phyloP scores from a whole-genome alignment of 768 basidiomycete genomes.

The Hypholoma fasciculare region DNA sequence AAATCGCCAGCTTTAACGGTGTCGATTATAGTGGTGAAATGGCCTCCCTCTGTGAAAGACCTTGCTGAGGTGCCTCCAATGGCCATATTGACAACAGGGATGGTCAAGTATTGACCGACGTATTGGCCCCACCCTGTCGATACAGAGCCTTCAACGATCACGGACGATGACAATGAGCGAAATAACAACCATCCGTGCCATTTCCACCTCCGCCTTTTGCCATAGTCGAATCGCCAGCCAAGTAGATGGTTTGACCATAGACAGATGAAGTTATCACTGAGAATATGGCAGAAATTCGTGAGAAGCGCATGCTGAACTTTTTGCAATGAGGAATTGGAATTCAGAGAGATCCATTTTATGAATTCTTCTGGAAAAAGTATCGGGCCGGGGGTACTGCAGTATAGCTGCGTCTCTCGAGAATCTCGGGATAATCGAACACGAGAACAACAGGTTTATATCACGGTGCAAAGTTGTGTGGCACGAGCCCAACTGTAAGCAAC shows the following conservation, averaged over 20 bases:
- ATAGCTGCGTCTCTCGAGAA: neutral
- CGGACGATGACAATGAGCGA: neutral
- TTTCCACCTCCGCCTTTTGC: constrained; percentile 37
- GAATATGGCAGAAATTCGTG: neutral
- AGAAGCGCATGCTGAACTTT: neutral
- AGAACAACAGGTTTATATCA: no score
- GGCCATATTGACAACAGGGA: constrained; percentile 46
- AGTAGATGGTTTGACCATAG: constrained; percentile 37
- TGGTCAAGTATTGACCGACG: constrained; percentile 37
- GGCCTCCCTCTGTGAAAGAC: constrained; percentile 48
- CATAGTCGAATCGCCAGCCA: constrained; percentile 48
- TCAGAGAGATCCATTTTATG: no score
- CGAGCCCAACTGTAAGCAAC: neutral
- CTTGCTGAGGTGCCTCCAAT: constrained; percentile 47
- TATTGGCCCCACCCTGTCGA: constrained; percentile 45
- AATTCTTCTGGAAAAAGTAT: no score
- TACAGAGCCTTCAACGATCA: neutral
- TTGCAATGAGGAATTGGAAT: neutral
- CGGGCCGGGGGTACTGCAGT: no score
- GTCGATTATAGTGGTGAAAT: constrained; percentile 42
- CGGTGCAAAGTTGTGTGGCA: neutral
- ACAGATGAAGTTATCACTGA: constrained; percentile 7
- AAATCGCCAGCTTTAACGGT: constrained; percentile 39
- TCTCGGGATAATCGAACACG: neutral
- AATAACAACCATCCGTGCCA: constrained; percentile 31